A percentile compares a stretch with the other conserved stretches of the same genome.
These are phyloP conservation scores for Tolypocladium album DNA, from an alignment of 2,329 filamentous ascomycete species.

Conservation along the genomic window DNA sequence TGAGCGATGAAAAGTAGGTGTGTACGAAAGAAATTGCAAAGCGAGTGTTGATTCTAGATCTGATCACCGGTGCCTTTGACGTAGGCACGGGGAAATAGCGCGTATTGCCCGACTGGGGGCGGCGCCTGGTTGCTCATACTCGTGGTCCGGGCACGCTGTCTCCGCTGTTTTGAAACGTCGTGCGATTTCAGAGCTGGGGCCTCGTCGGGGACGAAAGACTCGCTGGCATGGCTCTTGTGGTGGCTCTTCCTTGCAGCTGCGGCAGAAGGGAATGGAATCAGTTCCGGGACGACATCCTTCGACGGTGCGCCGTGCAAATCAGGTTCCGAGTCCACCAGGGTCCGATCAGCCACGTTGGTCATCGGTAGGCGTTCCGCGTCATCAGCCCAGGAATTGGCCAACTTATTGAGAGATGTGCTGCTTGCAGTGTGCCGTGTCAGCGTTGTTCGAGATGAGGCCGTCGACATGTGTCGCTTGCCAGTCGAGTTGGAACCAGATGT, in stretches of 20 bases:
- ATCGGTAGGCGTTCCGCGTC: constrained; percentile 18
- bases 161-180: constrained; percentile 18
- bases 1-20: neutral
- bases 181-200: constrained; percentile 16
- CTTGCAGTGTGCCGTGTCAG: constrained; percentile 43
- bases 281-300: constrained; percentile 22
- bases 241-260: constrained; percentile 11
- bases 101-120: constrained; percentile 35
- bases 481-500: constrained; percentile 36
- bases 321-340: constrained; percentile 3
- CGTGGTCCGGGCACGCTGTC: constrained; percentile 33
- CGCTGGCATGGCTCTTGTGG: constrained; percentile 27
- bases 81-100: constrained; percentile 30
- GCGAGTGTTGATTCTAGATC: constrained; percentile 12
- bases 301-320: constrained; percentile 11
- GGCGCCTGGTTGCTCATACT: constrained; percentile 30
- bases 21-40: neutral
- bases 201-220: constrained; percentile 21
- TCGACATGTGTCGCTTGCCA: constrained; percentile 41
- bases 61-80: constrained; percentile 20
- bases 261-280: constrained; percentile 15
- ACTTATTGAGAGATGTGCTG: constrained; percentile 32
- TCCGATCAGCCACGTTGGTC: constrained; percentile 11
- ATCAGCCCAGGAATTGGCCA: constrained; percentile 18
- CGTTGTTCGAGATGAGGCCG: constrained; percentile 41